These are phyloP conservation scores for Fusarium mangiferae DNA, from an alignment of 2,329 filamentous ascomycete genomes.

Conservation along the genomic window DNA sequence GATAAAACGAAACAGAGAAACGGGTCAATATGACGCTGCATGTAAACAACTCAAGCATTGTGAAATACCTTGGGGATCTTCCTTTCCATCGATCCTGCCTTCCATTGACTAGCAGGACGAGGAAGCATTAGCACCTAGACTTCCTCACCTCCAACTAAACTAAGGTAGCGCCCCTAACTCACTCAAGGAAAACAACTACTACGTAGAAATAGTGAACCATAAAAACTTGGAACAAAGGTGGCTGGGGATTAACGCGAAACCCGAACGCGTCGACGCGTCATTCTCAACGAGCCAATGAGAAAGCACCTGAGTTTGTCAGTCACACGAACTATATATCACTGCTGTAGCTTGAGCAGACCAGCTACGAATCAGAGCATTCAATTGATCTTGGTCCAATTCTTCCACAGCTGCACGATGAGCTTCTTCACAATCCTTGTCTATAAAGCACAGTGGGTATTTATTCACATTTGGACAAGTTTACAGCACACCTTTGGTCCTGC, in stretches of 20 bases:
- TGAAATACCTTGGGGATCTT: neutral
- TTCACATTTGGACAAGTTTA: neutral
- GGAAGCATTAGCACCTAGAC: neutral
- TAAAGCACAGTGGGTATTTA: neutral
- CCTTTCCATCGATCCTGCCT: neutral
- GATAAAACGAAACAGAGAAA: constrained; percentile 18
- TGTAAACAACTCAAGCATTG: constrained; percentile 28
- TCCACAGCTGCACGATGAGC: neutral
- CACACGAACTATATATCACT: constrained; percentile 14
- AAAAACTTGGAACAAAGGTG: constrained; percentile 10
- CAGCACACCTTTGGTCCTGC: neutral
- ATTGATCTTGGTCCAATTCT: neutral
- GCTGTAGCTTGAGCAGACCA: neutral
- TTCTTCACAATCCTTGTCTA: neutral
- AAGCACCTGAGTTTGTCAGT: neutral
- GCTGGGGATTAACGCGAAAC: constrained; percentile 21
- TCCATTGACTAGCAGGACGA: neutral
- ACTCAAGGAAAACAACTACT: neutral
- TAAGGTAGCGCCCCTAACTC: neutral
- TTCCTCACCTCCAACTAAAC: constrained; percentile 16
- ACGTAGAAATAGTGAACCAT: neutral
- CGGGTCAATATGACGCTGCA: constrained; percentile 35
- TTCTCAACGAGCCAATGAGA: constrained; percentile 11
- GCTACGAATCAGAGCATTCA: constrained; percentile 17
- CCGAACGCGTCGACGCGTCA: constrained; percentile 26